Base-by-base conservation (phyloP, 257 asterid genomes). In the Solanum piurae region DNA sequence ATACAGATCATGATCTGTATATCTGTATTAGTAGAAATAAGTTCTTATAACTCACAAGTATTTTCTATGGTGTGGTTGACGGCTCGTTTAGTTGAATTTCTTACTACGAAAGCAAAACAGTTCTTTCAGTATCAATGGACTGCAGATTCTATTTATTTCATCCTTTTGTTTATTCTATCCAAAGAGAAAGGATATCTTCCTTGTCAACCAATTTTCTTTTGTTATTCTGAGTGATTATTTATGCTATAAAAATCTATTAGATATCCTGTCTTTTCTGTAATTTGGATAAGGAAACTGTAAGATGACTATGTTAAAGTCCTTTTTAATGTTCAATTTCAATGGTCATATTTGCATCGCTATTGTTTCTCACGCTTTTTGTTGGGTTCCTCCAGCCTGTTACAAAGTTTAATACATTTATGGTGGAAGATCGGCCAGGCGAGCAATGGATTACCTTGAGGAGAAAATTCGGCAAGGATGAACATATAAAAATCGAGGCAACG, bases 401-500 rank as follows among this genome's bases (percentile, higher is more conserved):
- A 60, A 60, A 87, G 88, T 93, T 87, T 14, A 93, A 86, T 37
- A 75, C 86, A 66, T 93, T 92, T 64, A 62, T 27, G 86, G 94
- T 93, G 18, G 94, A 93, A 88, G 93, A 94, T 87, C 93, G 88
- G 31, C 93, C 92, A 34, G 93, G 93, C 37, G 93, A 92, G 89
- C 93, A 89, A 91, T 92, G 92, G 94, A 80, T 94, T 88, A 90
- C 92, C 34, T 72, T 94, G 89, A 91, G 86, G 84, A 87, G 91
- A 20, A 91, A 86, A 90, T 84, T 88, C 11, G 84, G 84, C 4
- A 87, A 80, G 68, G 92, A 69, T 86, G 95, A 92, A 91, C 87
- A 88, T 83, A 91, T 94, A 60, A 92, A 90, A 89, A 92, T 94
- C 37, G 95, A 94, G 86, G 95, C 93, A 25, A 91, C 94, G 46